A percentile compares a stretch with the other conserved stretches of the same genome.
phyloP scores from a whole-genome alignment of 2,329 filamentous ascomycete species.

The Orbilia blumenaviensis region DNA sequence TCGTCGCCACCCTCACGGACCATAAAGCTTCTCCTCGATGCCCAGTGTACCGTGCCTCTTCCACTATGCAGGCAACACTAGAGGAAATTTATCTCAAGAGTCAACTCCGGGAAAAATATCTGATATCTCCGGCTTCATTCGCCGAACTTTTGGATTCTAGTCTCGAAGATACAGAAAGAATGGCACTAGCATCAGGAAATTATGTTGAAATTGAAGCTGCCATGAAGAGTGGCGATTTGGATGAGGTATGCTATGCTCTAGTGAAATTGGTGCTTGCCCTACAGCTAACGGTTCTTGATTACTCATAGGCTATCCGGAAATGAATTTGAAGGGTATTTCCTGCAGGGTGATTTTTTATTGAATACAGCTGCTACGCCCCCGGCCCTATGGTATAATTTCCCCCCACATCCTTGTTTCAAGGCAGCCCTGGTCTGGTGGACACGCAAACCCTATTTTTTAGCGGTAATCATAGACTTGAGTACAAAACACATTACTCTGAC shows the following conservation, averaged over 20 bases:
- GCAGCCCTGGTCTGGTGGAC: no score
- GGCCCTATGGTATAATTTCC: no score
- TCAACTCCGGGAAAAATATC: neutral
- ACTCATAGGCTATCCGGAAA: neutral
- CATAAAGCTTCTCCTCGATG: neutral
- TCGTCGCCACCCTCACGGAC: neutral
- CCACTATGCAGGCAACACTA: neutral
- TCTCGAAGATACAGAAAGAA: neutral
- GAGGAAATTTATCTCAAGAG: slow-evolving; percentile 23
- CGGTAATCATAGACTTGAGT: no score
- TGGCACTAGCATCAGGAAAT: slow-evolving; percentile 8
- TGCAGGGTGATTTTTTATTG: neutral
- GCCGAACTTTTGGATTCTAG: neutral
- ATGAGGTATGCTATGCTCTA: neutral
- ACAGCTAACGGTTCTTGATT: neutral
- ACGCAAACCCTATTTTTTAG: no score
- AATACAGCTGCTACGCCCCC: no score
- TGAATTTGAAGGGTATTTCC: neutral
- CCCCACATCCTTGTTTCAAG: no score
- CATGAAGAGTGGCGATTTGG: slow-evolving; percentile 17
- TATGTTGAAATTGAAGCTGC: neutral
- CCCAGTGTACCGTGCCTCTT: neutral
- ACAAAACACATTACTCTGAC: no score
- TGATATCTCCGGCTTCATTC: neutral
- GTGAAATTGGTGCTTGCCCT: no score